Conservation (phyloP, 176 grass and related monocot species). For the Bromus sterilis region DNA sequence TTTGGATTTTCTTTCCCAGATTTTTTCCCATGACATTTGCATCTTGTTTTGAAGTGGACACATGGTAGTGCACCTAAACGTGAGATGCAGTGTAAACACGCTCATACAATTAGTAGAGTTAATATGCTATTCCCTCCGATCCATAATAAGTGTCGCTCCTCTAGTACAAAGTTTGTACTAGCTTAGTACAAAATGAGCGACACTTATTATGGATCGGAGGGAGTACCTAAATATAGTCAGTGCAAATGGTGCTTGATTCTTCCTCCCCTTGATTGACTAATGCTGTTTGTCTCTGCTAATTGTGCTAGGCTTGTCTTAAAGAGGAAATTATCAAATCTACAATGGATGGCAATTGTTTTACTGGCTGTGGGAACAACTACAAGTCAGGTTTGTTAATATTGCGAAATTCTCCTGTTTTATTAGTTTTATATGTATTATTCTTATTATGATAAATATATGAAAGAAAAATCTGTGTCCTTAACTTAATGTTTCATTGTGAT, state of each 20-base stretch:
- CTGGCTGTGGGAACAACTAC: slow-evolving; percentile 90
- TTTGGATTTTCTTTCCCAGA: background rate
- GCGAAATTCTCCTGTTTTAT: slow-evolving; percentile 7
- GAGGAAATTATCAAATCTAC: slow-evolving; percentile 77
- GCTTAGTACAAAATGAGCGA: too few relatives aligned
- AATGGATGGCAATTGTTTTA: slow-evolving; percentile 92
- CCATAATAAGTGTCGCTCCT: too few relatives aligned
- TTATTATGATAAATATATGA: background rate
- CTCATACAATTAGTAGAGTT: background rate
- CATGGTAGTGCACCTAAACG: background rate
- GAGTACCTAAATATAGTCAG: background rate
- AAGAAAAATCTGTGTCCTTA: background rate
- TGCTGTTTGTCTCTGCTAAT: slow-evolving; percentile 22
- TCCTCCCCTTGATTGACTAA: background rate
- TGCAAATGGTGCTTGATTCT: slow-evolving; percentile 3
- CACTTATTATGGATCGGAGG: too few relatives aligned
- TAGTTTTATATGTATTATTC: background rate
- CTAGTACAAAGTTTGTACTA: too few relatives aligned
- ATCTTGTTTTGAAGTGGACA: background rate
- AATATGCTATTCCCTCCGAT: too few relatives aligned
- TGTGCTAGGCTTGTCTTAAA: slow-evolving; percentile 67
- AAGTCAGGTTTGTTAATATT: slow-evolving; percentile 63
- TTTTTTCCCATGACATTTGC: background rate
- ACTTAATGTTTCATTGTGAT: background rate
- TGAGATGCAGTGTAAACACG: background rate